Evolutionary conservation across 2,329 filamentous ascomycete species (phyloP).

Genomic region (Fusarium sp.): DNA sequence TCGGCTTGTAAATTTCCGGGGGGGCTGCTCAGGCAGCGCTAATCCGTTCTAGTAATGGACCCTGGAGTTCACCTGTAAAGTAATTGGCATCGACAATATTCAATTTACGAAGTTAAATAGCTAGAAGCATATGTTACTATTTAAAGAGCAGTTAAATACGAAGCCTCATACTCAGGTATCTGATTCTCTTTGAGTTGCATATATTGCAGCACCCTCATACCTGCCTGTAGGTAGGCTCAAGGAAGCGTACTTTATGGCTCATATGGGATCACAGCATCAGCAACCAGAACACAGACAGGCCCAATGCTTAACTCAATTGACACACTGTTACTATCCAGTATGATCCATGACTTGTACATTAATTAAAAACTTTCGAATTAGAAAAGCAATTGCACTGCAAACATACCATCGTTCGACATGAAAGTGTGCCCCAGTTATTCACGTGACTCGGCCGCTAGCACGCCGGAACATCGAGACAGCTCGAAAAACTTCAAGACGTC

Average conservation of each 20-base stretch:
- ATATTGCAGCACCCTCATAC: background rate
- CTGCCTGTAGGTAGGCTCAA: background rate
- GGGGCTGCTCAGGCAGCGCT: slow-evolving; percentile 1
- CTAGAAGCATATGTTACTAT: background rate
- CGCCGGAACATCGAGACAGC: slow-evolving; percentile 45
- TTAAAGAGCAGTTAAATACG: background rate
- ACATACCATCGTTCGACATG: slow-evolving; percentile 1
- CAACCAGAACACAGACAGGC: background rate
- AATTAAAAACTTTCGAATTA: background rate
- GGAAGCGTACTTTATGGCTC: background rate
- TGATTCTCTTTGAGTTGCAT: background rate
- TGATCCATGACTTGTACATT: background rate
- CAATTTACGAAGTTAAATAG: slow-evolving; percentile 1
- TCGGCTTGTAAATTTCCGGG: slow-evolving; percentile 53
- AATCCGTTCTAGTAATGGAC: slow-evolving; percentile 22
- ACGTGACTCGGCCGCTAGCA: slow-evolving; percentile 41
- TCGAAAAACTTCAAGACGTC: slow-evolving; percentile 57
- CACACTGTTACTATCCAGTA: background rate
- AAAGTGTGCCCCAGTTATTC: slow-evolving; percentile 20
- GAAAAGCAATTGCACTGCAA: background rate
- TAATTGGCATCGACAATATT: background rate
- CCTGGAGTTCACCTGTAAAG: slow-evolving; percentile 7
- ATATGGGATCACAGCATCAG: background rate
- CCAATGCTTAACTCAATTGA: background rate
- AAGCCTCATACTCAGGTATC: background rate